Percentiles rank a stretch among this genome's conserved stretches.
Evolutionary conservation across 805 yeast genomes (phyloP).

Genomic region (Candida yuanshanica): DNA sequence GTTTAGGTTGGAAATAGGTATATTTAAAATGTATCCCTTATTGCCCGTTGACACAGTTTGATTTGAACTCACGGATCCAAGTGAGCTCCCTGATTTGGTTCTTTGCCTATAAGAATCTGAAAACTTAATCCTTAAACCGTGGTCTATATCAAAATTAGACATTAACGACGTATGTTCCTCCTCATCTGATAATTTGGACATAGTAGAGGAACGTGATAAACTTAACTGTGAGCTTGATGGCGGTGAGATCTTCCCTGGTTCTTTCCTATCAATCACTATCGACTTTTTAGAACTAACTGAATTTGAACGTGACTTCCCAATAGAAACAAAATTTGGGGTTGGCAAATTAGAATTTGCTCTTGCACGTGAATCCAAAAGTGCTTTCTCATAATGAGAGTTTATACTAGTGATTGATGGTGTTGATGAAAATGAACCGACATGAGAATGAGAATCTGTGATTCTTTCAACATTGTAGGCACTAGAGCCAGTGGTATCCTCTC

Average conservation of each 20-base stretch:
- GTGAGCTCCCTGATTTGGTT: neutral
- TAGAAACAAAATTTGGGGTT: conserved; percentile 2
- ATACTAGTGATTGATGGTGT: conserved; percentile 20
- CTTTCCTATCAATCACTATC: conserved; percentile 2
- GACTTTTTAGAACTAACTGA: conserved; percentile 1
- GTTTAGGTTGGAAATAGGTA: conserved; percentile 20
- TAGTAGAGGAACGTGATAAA: conserved; percentile 8
- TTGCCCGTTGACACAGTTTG: conserved; percentile 3
- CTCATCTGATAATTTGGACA: neutral
- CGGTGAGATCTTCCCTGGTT: conserved; percentile 8
- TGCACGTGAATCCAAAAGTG: conserved; percentile 7
- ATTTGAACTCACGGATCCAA: neutral
- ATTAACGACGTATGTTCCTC: neutral
- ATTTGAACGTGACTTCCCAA: conserved; percentile 5
- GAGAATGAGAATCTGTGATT: neutral
- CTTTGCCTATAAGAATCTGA: conserved; percentile 1
- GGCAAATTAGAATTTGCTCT: conserved; percentile 8
- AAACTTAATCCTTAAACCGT: neutral
- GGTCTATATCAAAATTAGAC: neutral
- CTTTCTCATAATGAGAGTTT: conserved; percentile 9
- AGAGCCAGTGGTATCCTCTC: conserved; percentile 12
- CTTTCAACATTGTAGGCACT: neutral
- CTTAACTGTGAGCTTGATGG: conserved; percentile 1
- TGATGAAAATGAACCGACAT: too few species aligned
- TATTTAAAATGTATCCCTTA: conserved; percentile 17